Base-by-base conservation (phyloP, 176 grass and related monocot genomes). In the Raddia distichophylla region DNA sequence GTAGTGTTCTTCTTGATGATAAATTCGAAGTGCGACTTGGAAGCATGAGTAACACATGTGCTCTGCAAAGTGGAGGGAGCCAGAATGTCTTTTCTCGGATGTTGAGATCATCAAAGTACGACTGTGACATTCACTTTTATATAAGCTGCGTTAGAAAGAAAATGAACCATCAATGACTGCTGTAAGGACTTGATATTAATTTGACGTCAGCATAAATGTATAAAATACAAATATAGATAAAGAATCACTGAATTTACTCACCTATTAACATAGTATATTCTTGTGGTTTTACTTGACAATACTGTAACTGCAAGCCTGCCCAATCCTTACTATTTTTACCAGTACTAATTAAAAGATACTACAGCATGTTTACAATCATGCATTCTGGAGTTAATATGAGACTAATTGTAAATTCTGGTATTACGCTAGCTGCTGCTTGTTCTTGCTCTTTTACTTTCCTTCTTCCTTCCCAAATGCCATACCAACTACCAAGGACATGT, bases 1-100 rank as follows among this genome's bases (percentile, higher is more conserved):
- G 85, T 43, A 99, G 96, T 75, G 79, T 99, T 67, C 92, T 99
- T 91, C 90, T 99, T 15, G 96, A 99, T 79, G 90, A 99, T 73
- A 99, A 91, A 83, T 99, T 85, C 37, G 96, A 99, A 86, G 96
- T 99, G 46, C 86, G 89, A 71, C 89, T 99, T 69, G 92, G 93
- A 49, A 99, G 96, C 88, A 88, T 99, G 89, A 99, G 89, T 89
- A 85, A 93, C 51, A 73, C 93, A 69, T 93, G 93, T 13, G 34
- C 83, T 37, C 96, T 93, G 75, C 92, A 95, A 95, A 87, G 79
- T 73, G 96, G 90, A 13, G 93, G 93, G 65, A 91, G 90, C 82
- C 84, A 95, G 68, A 99, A 87, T 72, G 87, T 90, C 47, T 86
- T 99, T 81, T 79, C 88, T 57, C 85, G 93, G 67, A 91, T 99